Conservation (phyloP, 2,329 filamentous ascomycete genomes). For the Alternaria hordeiaustralica region DNA sequence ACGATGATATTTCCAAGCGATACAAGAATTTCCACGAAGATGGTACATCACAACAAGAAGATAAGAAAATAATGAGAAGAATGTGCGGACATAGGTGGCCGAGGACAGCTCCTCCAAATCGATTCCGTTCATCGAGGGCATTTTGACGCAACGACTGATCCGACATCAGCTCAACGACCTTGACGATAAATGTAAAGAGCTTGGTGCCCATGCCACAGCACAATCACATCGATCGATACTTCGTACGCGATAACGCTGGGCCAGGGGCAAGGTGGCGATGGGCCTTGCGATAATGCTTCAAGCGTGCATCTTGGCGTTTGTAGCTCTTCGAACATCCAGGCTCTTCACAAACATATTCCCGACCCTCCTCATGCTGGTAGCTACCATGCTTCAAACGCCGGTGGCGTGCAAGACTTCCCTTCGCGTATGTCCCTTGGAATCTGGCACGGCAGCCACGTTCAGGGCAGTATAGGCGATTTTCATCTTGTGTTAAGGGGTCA, state of each 20-base stretch:
- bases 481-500: not conserved
- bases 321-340: conserved; percentile 3
- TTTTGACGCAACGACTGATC: too few relatives aligned
- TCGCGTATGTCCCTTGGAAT: not conserved
- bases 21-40: not conserved
- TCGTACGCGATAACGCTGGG: not conserved
- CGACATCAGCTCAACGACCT: not conserved
- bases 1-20: not conserved
- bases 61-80: not conserved
- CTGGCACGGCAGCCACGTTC: not conserved
- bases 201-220: not conserved
- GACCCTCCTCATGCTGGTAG: not conserved
- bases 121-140: not conserved
- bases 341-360: not conserved
- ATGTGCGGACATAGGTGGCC: too few relatives aligned
- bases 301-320: conserved; percentile 9
- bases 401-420: conserved; percentile 6
- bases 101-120: not conserved
- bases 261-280: not conserved
- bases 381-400: conserved; percentile 1
- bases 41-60: not conserved
- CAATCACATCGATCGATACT: not conserved
- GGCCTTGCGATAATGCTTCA: conserved; percentile 13
- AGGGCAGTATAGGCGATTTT: not conserved
- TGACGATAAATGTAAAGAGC: not conserved